These are phyloP conservation scores for Epichloe sp. DNA, from an alignment of 2,329 filamentous ascomycete genomes.

Conservation along the genomic window DNA sequence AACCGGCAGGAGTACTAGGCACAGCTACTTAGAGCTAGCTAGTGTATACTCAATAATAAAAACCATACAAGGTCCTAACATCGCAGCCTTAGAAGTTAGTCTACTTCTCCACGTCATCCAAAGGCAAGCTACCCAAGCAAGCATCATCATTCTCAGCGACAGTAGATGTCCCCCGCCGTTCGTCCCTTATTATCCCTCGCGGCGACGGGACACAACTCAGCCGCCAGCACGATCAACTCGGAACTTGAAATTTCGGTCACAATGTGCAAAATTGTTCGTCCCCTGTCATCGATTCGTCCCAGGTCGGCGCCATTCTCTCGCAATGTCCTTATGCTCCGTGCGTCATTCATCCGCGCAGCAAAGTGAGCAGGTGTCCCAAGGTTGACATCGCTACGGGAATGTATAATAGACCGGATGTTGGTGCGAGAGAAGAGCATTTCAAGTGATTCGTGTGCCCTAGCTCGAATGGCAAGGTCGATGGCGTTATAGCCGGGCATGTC, in stretches of 20 bases:
- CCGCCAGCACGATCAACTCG: background rate
- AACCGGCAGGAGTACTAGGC: too few species aligned
- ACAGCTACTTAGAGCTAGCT: too few species aligned
- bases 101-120: too few species aligned
- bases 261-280: background rate
- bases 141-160: too few species aligned
- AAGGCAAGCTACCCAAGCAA: too few species aligned
- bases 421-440: background rate
- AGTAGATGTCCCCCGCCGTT: background rate
- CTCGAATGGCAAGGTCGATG: background rate
- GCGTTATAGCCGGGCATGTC: background rate
- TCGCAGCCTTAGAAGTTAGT: too few species aligned
- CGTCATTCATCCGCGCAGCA: background rate
- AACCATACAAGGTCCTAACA: too few species aligned
- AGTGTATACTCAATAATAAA: too few species aligned
- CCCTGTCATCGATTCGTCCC: background rate
- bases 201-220: background rate
- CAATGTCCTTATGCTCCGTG: background rate
- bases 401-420: background rate
- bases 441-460: background rate
- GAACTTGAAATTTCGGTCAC: background rate
- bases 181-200: background rate
- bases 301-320: background rate
- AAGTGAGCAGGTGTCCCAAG: background rate
- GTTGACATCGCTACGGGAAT: conserved; percentile 1